Evolutionary conservation across 371 early-diverging fungal genomes (phyloP), one percentile per base, ranked within the genome.

Genomic region (Circinella umbellata): DNA sequence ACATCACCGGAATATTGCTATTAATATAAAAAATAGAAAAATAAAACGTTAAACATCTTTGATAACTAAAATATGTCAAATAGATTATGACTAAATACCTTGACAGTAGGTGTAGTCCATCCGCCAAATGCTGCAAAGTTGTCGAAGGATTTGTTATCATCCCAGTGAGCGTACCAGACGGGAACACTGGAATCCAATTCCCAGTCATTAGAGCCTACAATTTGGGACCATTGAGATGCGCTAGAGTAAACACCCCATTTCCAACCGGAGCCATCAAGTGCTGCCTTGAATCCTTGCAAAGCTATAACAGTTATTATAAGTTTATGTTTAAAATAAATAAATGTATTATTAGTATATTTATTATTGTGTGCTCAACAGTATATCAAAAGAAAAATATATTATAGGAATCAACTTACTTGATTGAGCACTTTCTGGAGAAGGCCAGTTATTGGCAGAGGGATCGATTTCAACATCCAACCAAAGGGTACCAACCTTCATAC

Each of bases 391-490:
- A 61, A 14, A 9, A 13, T 20, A 10, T 4, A 6, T 42, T 20
- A 54, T 38, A 17, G 27, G 27, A 27, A 27, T 15, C 7, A 18
- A n/a, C 74, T 35, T 70, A 69, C 69, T 72, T 11, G 63, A 42
- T 51, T 57, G 57, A 38, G 67, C 66, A 9, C 20, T 13, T 46
- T 57, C 38, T 7, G 66, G 13, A 14, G 67, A 66, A 13, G 75
- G 75, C 75, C 75, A 75, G 67, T 75, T 75, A 38, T 75, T 75
- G 49, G 75, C 62, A 49, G 49, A 17, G 0, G 72, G 38, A 55
- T 75, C 75, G 10, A 75, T 55, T 59, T 75, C 75, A 37, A 75
- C 75, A 47, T 75, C 75, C n/a, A 75, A 54, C 75, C 75, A 75
- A 9, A 75, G 36, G 15, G 57, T 39, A 18, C 70, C 74, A 48